Evolutionary conservation across 495 filamentous ascomycete species (phyloP).

Genomic region (Aspergillus steynii): DNA sequence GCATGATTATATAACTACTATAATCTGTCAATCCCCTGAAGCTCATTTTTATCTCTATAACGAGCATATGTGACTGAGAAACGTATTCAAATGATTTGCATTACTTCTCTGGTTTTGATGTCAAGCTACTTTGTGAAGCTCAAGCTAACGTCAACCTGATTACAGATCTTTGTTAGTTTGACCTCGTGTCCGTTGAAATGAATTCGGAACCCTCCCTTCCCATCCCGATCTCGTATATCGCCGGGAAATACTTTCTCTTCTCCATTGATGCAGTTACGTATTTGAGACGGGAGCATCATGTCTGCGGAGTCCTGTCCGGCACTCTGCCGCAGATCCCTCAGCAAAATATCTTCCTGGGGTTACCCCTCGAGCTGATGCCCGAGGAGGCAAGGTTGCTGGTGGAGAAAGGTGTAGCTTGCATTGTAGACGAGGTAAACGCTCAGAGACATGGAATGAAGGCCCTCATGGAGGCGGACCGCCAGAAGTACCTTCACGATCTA

Average conservation of each 20-base stretch:
- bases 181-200: slow-evolving; percentile 24
- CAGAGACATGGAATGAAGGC: slow-evolving; percentile 62
- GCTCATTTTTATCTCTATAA: slow-evolving; percentile 45
- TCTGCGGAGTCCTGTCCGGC: slow-evolving; percentile 84
- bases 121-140: neutral
- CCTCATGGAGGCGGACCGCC: slow-evolving; percentile 56
- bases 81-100: slow-evolving; percentile 48
- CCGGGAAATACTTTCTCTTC: slow-evolving; percentile 84
- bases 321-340: slow-evolving; percentile 87
- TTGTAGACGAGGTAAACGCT: slow-evolving; percentile 71
- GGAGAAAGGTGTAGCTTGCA: slow-evolving; percentile 74
- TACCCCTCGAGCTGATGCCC: slow-evolving; percentile 85
- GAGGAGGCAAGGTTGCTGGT: slow-evolving; percentile 86
- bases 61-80: slow-evolving; percentile 53
- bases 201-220: slow-evolving; percentile 48
- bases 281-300: slow-evolving; percentile 77
- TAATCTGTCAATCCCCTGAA: slow-evolving; percentile 94
- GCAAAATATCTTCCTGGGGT: slow-evolving; percentile 90
- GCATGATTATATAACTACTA: slow-evolving; percentile 72
- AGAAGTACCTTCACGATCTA: slow-evolving; percentile 44
- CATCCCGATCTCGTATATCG: slow-evolving; percentile 80
- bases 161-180: slow-evolving; percentile 12
- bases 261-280: slow-evolving; percentile 79
- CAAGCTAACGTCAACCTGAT: neutral
- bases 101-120: slow-evolving; percentile 13